These are phyloP conservation scores for Fusarium bactridioides DNA, from an alignment of 2,329 filamentous ascomycete genomes.

Conservation along the genomic window DNA sequence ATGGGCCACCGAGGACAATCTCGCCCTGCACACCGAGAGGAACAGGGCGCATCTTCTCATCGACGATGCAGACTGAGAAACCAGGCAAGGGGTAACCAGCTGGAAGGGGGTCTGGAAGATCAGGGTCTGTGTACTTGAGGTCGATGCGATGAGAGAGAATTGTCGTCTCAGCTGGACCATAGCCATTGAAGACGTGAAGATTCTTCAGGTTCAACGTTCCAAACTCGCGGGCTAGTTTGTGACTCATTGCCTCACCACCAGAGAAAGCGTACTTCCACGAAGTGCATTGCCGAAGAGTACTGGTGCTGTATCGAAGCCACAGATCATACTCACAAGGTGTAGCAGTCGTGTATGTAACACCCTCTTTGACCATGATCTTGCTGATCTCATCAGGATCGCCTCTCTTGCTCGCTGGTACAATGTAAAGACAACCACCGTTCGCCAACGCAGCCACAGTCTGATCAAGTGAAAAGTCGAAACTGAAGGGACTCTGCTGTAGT, in stretches of 20 bases:
- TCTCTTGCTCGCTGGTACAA: neutral
- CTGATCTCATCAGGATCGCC: neutral
- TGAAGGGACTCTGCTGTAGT: neutral
- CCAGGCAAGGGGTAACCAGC: neutral
- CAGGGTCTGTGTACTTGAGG: neutral
- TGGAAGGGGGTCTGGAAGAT: neutral
- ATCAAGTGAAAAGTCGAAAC: neutral
- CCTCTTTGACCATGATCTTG: neutral
- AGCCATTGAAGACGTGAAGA: neutral
- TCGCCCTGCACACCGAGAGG: neutral
- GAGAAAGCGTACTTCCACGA: neutral
- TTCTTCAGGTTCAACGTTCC: neutral
- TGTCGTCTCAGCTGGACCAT: neutral
- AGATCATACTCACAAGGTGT: neutral
- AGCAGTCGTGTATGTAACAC: neutral
- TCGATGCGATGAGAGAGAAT: neutral
- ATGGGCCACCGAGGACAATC: neutral
- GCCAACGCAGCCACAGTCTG: neutral
- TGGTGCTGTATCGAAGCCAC: neutral
- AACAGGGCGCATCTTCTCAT: neutral
- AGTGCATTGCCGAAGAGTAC: neutral
- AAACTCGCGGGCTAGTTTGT: neutral
- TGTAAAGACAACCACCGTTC: neutral
- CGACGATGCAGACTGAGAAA: neutral
- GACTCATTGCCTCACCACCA: neutral